Evolutionary conservation across 2,329 filamentous ascomycete species (phyloP).

Genomic region (Myriosclerotinia curreyana): DNA sequence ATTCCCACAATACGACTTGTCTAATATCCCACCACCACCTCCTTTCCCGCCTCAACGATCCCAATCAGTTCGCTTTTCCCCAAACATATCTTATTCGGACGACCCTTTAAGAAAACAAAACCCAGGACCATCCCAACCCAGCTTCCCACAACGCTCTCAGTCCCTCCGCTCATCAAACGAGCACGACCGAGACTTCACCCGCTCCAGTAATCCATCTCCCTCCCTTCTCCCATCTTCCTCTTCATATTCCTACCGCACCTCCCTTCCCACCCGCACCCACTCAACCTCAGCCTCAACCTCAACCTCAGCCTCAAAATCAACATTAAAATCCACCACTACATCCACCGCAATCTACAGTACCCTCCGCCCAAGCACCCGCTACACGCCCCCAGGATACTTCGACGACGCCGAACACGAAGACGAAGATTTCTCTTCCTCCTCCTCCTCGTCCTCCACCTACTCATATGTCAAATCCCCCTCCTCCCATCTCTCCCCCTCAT

Average conservation of each 20-base stretch:
- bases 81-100: conserved; percentile 12
- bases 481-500: not conserved
- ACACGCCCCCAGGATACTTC: not conserved
- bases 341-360: not conserved
- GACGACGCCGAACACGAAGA: conserved; percentile 21
- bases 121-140: not conserved
- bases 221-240: not conserved
- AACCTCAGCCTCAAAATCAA: not conserved
- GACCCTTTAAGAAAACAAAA: not conserved
- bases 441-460: not conserved
- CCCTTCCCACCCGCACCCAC: conserved; percentile 5
- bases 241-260: not conserved
- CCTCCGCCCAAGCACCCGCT: not conserved
- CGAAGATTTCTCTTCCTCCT: conserved; percentile 18
- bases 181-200: not conserved
- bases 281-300: not conserved
- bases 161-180: not conserved
- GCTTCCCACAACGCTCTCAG: conserved; percentile 10
- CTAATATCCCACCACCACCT: conserved; percentile 9
- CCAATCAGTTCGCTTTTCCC: conserved; percentile 19
- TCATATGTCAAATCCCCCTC: not conserved
- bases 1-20: not conserved
- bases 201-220: conserved; percentile 11
- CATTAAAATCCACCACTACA: not conserved
- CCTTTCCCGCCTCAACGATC: conserved; percentile 11